Conservation (phyloP, 768 basidiomycete genomes). For the Russula sp. region DNA sequence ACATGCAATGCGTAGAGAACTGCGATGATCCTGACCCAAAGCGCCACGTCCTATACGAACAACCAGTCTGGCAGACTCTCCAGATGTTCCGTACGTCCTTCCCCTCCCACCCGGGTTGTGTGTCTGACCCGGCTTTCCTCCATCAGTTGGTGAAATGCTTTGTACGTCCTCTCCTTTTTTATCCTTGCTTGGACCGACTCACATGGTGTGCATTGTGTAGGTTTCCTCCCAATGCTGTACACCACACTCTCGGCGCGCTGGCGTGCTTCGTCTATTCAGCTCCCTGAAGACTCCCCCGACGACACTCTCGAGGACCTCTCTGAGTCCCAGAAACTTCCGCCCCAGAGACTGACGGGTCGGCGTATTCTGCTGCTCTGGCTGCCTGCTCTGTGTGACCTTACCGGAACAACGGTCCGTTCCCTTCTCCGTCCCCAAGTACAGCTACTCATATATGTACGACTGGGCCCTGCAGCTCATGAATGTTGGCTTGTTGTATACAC, state of each 20-base stretch:
- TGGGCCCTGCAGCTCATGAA: constrained; percentile 66
- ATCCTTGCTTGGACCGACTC: constrained; percentile 11
- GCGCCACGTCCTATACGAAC: constrained; percentile 75
- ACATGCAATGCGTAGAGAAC: constrained; percentile 98
- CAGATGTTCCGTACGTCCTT: constrained; percentile 77
- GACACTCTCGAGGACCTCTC: constrained; percentile 28
- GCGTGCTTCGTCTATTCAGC: constrained; percentile 45
- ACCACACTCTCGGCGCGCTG: constrained; percentile 50
- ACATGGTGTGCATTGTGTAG: constrained; percentile 34
- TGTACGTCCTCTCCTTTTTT: constrained; percentile 47
- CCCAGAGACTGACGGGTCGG: constrained; percentile 56
- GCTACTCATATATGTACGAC: constrained; percentile 3
- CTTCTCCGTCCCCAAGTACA: not conserved
- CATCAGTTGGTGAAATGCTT: constrained; percentile 86
- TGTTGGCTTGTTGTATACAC: constrained; percentile 89
- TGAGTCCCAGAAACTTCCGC: constrained; percentile 25
- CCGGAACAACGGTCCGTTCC: constrained; percentile 75
- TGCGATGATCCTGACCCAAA: constrained; percentile 61
- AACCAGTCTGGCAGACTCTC: constrained; percentile 89
- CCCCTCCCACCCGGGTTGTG: constrained; percentile 13
- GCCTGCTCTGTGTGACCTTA: constrained; percentile 85
- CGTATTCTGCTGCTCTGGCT: constrained; percentile 77
- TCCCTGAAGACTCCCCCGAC: constrained; percentile 36
- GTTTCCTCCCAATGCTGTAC: constrained; percentile 81
- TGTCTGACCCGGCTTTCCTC: constrained; percentile 27